A percentile compares a stretch with the other conserved stretches of the same genome.
Evolutionary conservation across 129 eudicot genomes (phyloP).

Genomic region (Deinandra increscens): DNA sequence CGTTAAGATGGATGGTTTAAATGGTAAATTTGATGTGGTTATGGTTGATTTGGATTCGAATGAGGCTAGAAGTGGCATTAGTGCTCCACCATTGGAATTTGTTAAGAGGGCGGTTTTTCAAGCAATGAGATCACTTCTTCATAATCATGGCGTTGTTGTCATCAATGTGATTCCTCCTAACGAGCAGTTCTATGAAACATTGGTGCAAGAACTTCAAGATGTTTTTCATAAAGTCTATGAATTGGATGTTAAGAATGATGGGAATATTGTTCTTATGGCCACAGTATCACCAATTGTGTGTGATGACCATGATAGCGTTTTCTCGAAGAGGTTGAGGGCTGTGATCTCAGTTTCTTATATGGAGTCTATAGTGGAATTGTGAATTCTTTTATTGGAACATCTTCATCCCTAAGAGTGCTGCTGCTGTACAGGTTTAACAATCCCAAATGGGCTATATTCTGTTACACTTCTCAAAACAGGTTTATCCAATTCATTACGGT

Average conservation of each 20-base stretch:
- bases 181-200: conserved; percentile 34
- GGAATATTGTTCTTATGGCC: conserved; percentile 76
- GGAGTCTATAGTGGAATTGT: conserved; percentile 51
- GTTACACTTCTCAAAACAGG: not conserved
- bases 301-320: conserved; percentile 21
- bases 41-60: conserved; percentile 95
- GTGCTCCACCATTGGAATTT: conserved; percentile 77
- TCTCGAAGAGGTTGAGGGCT: conserved; percentile 46
- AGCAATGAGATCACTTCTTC: conserved; percentile 42
- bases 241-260: conserved; percentile 67
- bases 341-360: conserved; percentile 38
- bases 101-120: conserved; percentile 46
- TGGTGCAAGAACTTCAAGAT: conserved; percentile 43
- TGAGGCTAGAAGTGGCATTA: conserved; percentile 52
- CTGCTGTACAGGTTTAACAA: not conserved
- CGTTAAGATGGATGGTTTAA: conserved; percentile 19
- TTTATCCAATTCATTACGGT: not conserved
- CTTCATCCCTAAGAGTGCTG: conserved; percentile 10
- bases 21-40: conserved; percentile 54
- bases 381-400: conserved; percentile 1
- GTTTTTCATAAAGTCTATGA: conserved; percentile 59
- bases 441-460: not conserved
- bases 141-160: conserved; percentile 55
- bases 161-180: conserved; percentile 60
- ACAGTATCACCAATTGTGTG: conserved; percentile 33